Base-by-base conservation (phyloP, 345 rosid species). In the Syzygium oleosum region DNA sequence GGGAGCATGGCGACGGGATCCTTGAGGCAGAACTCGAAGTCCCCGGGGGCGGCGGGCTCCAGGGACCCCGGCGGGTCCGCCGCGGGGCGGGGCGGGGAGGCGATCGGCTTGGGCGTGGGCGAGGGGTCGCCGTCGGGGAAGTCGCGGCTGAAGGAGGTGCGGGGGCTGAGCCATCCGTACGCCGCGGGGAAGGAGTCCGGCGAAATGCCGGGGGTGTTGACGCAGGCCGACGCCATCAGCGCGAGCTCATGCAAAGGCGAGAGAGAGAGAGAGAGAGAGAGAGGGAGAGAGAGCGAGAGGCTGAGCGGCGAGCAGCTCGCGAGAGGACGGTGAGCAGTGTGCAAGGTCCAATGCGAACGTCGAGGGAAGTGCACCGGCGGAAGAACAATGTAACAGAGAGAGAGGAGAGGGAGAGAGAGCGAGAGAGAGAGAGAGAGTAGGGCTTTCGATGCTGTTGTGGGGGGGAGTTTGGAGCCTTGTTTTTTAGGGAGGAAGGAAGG, bases 21-120 rank as follows among this genome's bases (percentile, higher is more conserved):
- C 59, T 94, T 95, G 38, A 95, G 95, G 25, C 96, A 92, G 92
- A 98, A 98, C 95, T 98, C 99, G 86, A 98, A 98, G 89, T 96
- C 97, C 2, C 87, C 91, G 53, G 85, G 85, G 91, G 25, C 87
- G 91, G 22, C 85, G 9, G 79, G 59, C 27, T 88, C 85, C 27
- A 89, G 89, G 52, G 90, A 94, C 84, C 19, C 84, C 51, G 51
- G 29, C n/a, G n/a, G 63, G 49, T 63, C 89, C 86, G 51, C 84
- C 46, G 52, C 49, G 7, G 87, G 61, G 38, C 77, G 91, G 52
- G 63, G 55, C 12, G 80, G 12, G 14, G 87, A 41, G 11, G 78
- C 46, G 61, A 59, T 43, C 19, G 83, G 29, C 9, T 79, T 49
- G 9, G 90, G 84, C 46, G 87, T 85, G 88, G 91, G 93, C 5